Evolutionary conservation across 768 basidiomycete genomes (phyloP).

Genomic region (Lentinula raphanica): DNA sequence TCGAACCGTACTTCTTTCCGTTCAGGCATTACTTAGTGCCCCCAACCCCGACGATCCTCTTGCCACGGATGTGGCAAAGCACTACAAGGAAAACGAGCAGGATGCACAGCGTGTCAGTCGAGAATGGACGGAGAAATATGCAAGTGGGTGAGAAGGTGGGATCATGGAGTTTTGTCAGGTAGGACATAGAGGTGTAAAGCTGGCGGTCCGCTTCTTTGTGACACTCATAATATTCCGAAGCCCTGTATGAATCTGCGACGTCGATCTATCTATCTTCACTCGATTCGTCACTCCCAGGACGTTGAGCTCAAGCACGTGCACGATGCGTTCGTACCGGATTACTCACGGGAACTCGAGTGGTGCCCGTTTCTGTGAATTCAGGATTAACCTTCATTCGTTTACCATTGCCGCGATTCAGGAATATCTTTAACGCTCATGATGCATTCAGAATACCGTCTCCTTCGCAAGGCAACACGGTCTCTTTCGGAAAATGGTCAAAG

Average conservation of each 20-base stretch:
- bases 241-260: not conserved
- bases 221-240: not conserved
- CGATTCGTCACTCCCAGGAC: not conserved
- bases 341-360: not conserved
- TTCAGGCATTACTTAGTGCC: slow-evolving; percentile 93
- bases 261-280: not conserved
- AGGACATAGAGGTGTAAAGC: not conserved
- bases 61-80: slow-evolving; percentile 93
- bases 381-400: not conserved
- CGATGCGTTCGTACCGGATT: not conserved
- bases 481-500: not conserved
- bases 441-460: not conserved
- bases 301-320: not conserved
- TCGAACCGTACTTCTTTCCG: slow-evolving; percentile 91
- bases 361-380: not conserved
- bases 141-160: slow-evolving; percentile 21
- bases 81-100: slow-evolving; percentile 96
- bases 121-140: slow-evolving; percentile 95
- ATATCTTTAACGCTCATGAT: too few species aligned
- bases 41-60: slow-evolving; percentile 97
- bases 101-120: slow-evolving; percentile 88
- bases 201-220: not conserved
- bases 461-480: not conserved
- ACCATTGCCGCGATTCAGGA: too few species aligned
- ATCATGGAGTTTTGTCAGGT: not conserved